Conservation (phyloP, 148 eudicot species). For the Fagopyrum esculentum region DNA sequence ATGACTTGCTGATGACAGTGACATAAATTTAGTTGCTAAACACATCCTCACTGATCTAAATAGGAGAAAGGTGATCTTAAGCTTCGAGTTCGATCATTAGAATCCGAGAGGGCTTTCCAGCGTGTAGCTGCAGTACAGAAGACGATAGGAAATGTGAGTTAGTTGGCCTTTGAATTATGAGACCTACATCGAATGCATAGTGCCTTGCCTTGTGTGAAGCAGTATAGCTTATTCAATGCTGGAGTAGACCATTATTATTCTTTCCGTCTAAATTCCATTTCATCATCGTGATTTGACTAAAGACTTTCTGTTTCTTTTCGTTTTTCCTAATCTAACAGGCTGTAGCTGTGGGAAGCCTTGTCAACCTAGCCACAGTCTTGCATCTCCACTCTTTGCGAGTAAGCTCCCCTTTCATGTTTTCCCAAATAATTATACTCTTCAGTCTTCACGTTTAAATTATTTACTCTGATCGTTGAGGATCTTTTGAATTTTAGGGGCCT, state of each 20-base stretch:
- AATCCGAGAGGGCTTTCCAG: slow-evolving; percentile 95
- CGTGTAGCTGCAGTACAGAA: slow-evolving; percentile 94
- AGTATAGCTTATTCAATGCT: not conserved
- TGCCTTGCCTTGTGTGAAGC: not conserved
- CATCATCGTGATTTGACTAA: not conserved
- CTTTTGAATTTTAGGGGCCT: slow-evolving; percentile 42
- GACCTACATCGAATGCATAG: not conserved
- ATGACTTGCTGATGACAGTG: not conserved
- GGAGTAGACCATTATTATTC: not conserved
- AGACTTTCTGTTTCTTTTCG: not conserved
- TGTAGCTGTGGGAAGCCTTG: slow-evolving; percentile 84
- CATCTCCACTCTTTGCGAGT: slow-evolving; percentile 72
- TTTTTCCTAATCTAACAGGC: slow-evolving; percentile 38
- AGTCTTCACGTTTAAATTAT: not conserved
- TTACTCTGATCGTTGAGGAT: not conserved
- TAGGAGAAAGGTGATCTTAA: slow-evolving; percentile 97
- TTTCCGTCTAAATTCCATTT: not conserved
- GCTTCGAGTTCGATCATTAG: slow-evolving; percentile 91
- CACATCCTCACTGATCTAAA: slow-evolving; percentile 8
- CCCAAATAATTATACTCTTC: not conserved
- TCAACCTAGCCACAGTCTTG: slow-evolving; percentile 85
- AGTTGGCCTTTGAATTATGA: not conserved
- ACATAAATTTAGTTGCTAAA: not conserved
- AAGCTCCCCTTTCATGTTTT: slow-evolving; percentile 21
- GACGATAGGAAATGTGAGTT: slow-evolving; percentile 89